Base-by-base conservation (phyloP, 441 rosid species). In the Mallotus japonicus region DNA sequence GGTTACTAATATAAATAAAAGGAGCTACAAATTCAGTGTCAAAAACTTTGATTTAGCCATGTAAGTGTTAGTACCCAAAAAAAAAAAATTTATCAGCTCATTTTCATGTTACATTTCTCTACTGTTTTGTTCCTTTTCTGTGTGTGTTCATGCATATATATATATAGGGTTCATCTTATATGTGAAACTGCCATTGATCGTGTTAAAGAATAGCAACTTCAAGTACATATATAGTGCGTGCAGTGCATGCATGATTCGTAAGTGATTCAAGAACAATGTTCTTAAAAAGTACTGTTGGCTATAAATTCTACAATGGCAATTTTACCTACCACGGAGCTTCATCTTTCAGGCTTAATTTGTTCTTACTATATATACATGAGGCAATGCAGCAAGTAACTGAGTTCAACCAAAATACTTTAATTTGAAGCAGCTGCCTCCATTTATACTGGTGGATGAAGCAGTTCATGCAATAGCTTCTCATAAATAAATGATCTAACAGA, bases 381-480 rank as follows among this genome's bases (percentile, higher is more conserved):
- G 34, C 17, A 10, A 32, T 14, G 10, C 0, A 0, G 9, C 60
- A 67, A 37, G 6, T 6, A 37, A 58, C 64, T 54, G 46, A 11
- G 17, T 62, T 34, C 34, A 70, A 64, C 54, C 56, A 49, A 64
- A 71, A 16, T n/a, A 24, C 73, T 49, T 65, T 49, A 73, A 67
- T 62, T 64, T 57, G 76, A 56, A 74, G 67, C 71, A 74, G 67
- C 71, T 58, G 62, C 47, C 64, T 74, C 62, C 69, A 69, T 76
- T 79, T 72, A 74, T 54, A 44, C 46, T 55, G 77, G 79, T 70
- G 42, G 84, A 67, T 75, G 73, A 42, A 46, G 37, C 55, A 49
- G 14, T 51, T 73, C 40, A 15, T 57, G 15, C 19, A 32, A 65
- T 61, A 24, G 49, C 65, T 51, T 3, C 69, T 11, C n/a, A 28